Evolutionary conservation across 805 yeast species (phyloP), one percentile per base, ranked within the genome.

Genomic region (Saccharomycopsis vini): DNA sequence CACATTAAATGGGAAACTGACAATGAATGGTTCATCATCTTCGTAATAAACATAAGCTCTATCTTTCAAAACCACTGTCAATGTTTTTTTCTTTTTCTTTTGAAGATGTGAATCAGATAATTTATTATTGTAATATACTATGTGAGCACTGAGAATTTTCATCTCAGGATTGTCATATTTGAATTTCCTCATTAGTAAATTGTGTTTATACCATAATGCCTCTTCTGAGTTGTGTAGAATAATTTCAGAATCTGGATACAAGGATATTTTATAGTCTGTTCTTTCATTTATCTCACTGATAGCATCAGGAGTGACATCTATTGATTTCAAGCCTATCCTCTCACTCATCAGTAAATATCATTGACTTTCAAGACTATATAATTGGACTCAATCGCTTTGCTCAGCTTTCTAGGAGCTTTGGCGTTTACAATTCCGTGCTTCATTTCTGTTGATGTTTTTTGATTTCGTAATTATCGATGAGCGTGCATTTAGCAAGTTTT

Each of bases 1-100:
- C 21, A 84, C 69, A 5, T 64, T 63, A 50, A 87, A 84, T 0
- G 96, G 94, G 49, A 88, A 74, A 51, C 77, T 77, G 9, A 79
- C 72, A 1, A 73, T 68, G 45, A 74, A 74, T 1, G 73, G 66
- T 23, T 73, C 68, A 2, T 92, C 92, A 46, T 73, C 72, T 4
- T 62, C 60, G 44, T 73, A 72, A 56, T 81, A 85, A 1, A 85
- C 68, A 46, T 79, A 67, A 0, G 83, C 83, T 4, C 75, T 66
- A 44, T 78, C 81, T 33, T 60, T 59, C 39, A 82, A 60, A 24
- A 86, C 71, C 1, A 87, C 77, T 2, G 76, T 83, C 36, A 86
- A 62, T 9, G 75, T 73, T 21, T 53, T 57, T 2, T 12, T 18
- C 19, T 20, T 35, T 13, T 21, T 21, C 29, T 23, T 37, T 3